Percentiles rank a stretch among this genome's conserved stretches.
phyloP scores from a whole-genome alignment of 441 rosid genomes.

The Corymbia calophylla region DNA sequence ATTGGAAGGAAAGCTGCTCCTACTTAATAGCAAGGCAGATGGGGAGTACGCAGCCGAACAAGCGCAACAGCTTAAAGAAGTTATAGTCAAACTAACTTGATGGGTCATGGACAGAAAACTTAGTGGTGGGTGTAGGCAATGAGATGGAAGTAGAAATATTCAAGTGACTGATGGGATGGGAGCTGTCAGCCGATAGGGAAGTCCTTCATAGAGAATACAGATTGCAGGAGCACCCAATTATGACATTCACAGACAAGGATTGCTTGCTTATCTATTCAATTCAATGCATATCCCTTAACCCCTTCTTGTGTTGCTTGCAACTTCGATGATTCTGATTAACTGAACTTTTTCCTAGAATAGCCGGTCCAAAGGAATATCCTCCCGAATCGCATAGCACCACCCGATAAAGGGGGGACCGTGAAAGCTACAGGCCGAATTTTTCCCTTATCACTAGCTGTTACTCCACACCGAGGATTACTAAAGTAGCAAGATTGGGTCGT shows the following conservation, averaged over 20 bases:
- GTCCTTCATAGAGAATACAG: neutral
- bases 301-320: neutral
- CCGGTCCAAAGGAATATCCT: neutral
- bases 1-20: too few species aligned
- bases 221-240: neutral
- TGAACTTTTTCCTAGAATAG: neutral
- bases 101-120: neutral
- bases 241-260: neutral
- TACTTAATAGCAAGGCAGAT: too few species aligned
- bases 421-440: too few species aligned
- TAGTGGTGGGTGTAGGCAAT: neutral
- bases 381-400: neutral
- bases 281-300: neutral
- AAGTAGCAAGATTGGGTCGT: neutral
- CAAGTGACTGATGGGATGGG: neutral
- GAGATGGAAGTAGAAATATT: neutral
- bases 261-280: too few species aligned
- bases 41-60: too few species aligned
- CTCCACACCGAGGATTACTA: neutral
- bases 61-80: too few species aligned
- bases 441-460: neutral
- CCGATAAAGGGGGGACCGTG: neutral
- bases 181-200: neutral
- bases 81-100: neutral
- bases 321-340: neutral